Base-by-base conservation (phyloP, 805 yeast species). In the Candida sithepensis region DNA sequence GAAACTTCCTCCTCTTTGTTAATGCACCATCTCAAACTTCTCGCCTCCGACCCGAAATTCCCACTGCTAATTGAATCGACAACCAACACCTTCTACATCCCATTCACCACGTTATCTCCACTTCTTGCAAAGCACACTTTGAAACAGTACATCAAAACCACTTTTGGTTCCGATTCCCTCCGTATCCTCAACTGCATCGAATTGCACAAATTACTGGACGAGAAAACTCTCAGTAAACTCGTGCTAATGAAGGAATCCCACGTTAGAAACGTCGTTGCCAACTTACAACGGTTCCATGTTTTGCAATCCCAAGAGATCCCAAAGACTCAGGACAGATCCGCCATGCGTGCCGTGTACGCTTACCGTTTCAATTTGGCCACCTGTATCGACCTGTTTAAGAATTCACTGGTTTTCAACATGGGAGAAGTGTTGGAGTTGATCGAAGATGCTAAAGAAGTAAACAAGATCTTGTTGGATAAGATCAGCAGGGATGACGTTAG, bases 271-370 rank as follows among this genome's bases (percentile, higher is more conserved):
- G 81, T 85, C 39, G 69, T 90, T 39, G 78, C 85, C 41, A 77
- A 79, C 30, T 69, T 94, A 45, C 77, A 87, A 23, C 78, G 77
- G 45, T 74, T 81, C 53, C 89, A 91, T 51, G 77, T 87, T 18
- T 70, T 91, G 18, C 96, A 92, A 61, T 76, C 91, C 33, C 98
- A 92, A 67, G 99, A 94, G 68, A 85, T 94, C 24, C 97, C 98
- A 12, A 79, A 92, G 58, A 85, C 96, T 8, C 84, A 82, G 21
- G 98, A 94, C 64, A 77, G 98, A 55, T 91, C 96, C 2, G 96
- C 97, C 0, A 82, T 88, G 37, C 81, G 96, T 55, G 85, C 97
- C 1, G 85, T 87, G 24, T 94, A 81, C 62, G 74, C 91, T 30
- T 94, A 89, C 74, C 77, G 89, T 59, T 49, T 56, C 43, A 81